Base-by-base conservation (phyloP, 306 rosid genomes). In the Cicer yamashitae region DNA sequence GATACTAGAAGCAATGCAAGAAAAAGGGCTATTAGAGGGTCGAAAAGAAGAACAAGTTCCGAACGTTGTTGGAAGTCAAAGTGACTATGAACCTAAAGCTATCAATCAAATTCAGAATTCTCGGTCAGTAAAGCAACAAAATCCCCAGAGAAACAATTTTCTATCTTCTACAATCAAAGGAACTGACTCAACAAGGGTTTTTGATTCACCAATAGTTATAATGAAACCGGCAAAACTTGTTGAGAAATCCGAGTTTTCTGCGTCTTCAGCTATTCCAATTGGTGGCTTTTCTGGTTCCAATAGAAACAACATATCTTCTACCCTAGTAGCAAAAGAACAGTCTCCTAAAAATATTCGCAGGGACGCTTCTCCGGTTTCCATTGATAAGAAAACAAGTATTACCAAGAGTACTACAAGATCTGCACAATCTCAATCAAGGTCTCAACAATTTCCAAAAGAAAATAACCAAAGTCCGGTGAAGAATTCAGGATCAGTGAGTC, bases 151-250 rank as follows among this genome's bases (percentile, higher is more conserved):
- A 80, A 87, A 71, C 78, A 78, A 66, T 60, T 71, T 50, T 57
- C 71, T 43, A 12, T 75, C 86, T 70, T 81, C 91, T 64, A 67
- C 88, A n/a, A 10, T 37, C 64, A 77, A 81, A 59, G 85, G 41
- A 77, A 77, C 84, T 62, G 77, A 80, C 61, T 84, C 89, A 37
- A 79, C 81, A 2, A 75, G 88, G 70, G 76, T 80, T 66, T 87
- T 84, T 77, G 96, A 87, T 51, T 88, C 94, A 71, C 91, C 97
- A 2, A 91, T 91, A 64, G 93, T 94, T 82, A 86, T 94, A 82
- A 91, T 94, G 89, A 91, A 89, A 79, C 98, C 98, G 10, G 90
- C 96, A 47, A 94, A 87, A 72, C 85, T 84, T 57, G 84, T 91
- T 70, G 92, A 88, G 73, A 88, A 83, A 64, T 82, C 91, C 14